A percentile compares a stretch with the other conserved stretches of the same genome.
Evolutionary conservation across 768 basidiomycete genomes (phyloP).

Genomic region (Mycena alexandri): DNA sequence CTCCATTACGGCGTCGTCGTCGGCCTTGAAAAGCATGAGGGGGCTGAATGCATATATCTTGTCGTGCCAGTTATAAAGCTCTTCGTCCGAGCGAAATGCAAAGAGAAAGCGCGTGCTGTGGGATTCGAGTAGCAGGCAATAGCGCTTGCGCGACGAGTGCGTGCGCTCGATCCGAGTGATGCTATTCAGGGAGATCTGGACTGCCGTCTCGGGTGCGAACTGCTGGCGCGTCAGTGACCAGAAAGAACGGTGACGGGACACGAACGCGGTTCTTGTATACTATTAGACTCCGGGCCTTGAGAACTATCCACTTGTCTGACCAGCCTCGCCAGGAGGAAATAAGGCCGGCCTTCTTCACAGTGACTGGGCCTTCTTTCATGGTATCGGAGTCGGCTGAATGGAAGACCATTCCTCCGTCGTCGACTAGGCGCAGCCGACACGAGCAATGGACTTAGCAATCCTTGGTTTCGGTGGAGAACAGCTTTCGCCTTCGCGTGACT

Average conservation of each 20-base stretch:
- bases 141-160: slow-evolving; percentile 26
- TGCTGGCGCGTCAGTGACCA: slow-evolving; percentile 5
- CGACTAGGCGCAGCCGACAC: neutral
- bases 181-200: slow-evolving; percentile 28
- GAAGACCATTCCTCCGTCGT: slow-evolving; percentile 28
- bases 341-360: slow-evolving; percentile 38
- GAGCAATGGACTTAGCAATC: neutral
- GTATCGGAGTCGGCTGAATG: slow-evolving; percentile 18
- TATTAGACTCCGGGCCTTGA: slow-evolving; percentile 31
- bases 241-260: neutral
- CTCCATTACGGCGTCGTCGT: slow-evolving; percentile 5
- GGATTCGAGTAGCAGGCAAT: slow-evolving; percentile 30
- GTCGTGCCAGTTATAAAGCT: slow-evolving; percentile 35
- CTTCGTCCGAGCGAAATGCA: slow-evolving; percentile 23
- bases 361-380: slow-evolving; percentile 27
- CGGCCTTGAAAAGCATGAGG: slow-evolving; percentile 33
- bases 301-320: slow-evolving; percentile 36
- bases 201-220: slow-evolving; percentile 13
- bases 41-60: slow-evolving; percentile 29
- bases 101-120: slow-evolving; percentile 18
- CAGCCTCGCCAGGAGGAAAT: slow-evolving; percentile 39
- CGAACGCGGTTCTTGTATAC: slow-evolving; percentile 36
- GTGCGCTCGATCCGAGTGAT: slow-evolving; percentile 34
- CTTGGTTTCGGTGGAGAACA: too few species aligned
- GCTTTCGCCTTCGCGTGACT: slow-evolving; percentile 8